A percentile compares a stretch with the other conserved stretches of the same genome.
Conservation (phyloP, 441 rosid species). For the Daphne laureola region DNA sequence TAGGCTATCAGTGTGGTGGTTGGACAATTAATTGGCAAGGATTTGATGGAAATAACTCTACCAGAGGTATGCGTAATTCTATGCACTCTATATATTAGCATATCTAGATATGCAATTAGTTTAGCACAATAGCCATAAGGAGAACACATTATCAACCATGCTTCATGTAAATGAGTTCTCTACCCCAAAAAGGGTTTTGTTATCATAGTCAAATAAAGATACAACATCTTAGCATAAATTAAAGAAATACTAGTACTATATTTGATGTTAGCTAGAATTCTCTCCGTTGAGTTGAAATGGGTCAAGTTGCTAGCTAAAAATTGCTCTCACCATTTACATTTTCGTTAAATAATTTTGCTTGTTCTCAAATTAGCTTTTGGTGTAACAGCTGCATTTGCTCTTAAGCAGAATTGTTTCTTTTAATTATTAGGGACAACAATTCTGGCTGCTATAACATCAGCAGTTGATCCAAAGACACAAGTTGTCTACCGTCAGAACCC, state of each 20-base stretch:
- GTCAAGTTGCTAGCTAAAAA: too few relatives aligned
- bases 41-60: conserved; percentile 40
- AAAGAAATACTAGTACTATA: not conserved
- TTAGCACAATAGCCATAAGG: not conserved
- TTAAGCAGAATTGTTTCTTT: not conserved
- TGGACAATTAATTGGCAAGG: conserved; percentile 76
- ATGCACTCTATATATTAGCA: not conserved
- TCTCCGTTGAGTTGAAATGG: not conserved
- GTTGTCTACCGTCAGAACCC: conserved; percentile 41
- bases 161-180: too few relatives aligned
- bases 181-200: not conserved
- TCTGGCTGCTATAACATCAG: conserved; percentile 40
- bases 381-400: too few relatives aligned
- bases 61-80: conserved; percentile 37
- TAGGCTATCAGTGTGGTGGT: conserved; percentile 75
- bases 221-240: not conserved
- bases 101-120: not conserved
- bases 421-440: conserved; percentile 46
- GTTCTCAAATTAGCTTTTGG: too few relatives aligned
- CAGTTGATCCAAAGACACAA: conserved; percentile 49
- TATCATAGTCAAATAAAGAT: not conserved
- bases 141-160: too few relatives aligned
- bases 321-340: too few relatives aligned
- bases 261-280: too few relatives aligned
- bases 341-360: too few relatives aligned